Percentiles rank a stretch among this genome's conserved stretches.
Conservation (phyloP, 176 grass and related monocot genomes). For the Eleusine indica region DNA sequence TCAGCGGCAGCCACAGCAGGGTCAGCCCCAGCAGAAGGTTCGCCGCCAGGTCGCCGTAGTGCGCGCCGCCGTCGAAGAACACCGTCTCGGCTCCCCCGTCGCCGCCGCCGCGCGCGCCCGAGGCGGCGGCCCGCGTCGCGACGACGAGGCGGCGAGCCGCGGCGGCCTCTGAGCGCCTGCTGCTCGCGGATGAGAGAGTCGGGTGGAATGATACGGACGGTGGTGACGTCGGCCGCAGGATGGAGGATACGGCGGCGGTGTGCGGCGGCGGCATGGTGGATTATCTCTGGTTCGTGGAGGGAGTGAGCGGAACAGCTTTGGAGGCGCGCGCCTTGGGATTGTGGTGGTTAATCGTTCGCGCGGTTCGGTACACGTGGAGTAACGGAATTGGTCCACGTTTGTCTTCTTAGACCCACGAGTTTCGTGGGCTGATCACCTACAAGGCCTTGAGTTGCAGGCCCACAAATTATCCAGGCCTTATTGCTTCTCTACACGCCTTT, state of each 20-base stretch:
- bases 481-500: neutral
- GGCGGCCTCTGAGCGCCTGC: neutral
- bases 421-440: neutral
- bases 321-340: neutral
- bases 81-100: constrained; percentile 51
- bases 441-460: neutral
- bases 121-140: constrained; percentile 40
- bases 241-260: constrained; percentile 18
- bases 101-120: constrained; percentile 28
- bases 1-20: constrained; percentile 89
- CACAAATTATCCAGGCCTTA: neutral
- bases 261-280: constrained; percentile 33
- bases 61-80: constrained; percentile 92
- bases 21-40: constrained; percentile 88
- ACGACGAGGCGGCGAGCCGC: neutral
- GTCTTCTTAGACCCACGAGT: neutral
- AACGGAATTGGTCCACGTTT: neutral
- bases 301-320: neutral
- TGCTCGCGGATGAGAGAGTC: neutral
- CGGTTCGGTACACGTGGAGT: neutral
- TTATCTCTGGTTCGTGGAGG: constrained; percentile 29
- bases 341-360: constrained; percentile 5
- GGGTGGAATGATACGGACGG: constrained; percentile 21
- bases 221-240: constrained; percentile 2
- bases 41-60: constrained; percentile 78